phyloP scores from a whole-genome alignment of 805 yeast genomes.

The Metschnikowia hibisci region DNA sequence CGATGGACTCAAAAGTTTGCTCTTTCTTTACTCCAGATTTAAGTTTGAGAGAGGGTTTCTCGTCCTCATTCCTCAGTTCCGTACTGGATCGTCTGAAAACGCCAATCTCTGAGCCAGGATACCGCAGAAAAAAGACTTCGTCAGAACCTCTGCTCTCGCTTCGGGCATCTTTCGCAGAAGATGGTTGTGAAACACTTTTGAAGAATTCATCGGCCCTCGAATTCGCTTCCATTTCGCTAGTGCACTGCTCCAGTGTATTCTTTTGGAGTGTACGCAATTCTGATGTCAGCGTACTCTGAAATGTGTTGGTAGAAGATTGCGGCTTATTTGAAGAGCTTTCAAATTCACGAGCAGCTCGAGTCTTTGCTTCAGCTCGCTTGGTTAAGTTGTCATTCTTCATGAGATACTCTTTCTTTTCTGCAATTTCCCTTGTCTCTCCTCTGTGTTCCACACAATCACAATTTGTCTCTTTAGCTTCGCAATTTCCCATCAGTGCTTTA shows the following conservation, averaged over 20 bases:
- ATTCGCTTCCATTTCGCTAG: not conserved
- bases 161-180: slow-evolving; percentile 3
- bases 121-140: not conserved
- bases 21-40: not conserved
- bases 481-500: not conserved
- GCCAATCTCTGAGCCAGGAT: not conserved
- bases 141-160: slow-evolving; percentile 2
- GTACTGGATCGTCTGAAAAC: not conserved
- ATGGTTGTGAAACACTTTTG: slow-evolving; percentile 4
- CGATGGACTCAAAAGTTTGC: slow-evolving; percentile 2
- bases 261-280: too few species aligned
- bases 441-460: not conserved
- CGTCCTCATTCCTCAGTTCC: slow-evolving; percentile 1
- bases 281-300: too few species aligned
- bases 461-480: not conserved
- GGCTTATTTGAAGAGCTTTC: not conserved
- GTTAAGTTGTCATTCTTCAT: not conserved
- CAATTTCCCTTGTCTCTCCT: not conserved
- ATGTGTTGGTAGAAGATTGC: too few species aligned
- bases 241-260: too few species aligned
- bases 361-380: not conserved
- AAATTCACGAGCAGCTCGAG: not conserved
- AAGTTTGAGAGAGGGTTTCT: not conserved
- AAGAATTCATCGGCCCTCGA: not conserved
- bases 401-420: not conserved